Evolutionary conservation across 768 basidiomycete genomes (phyloP).

Genomic region (Lactifluus rugatus): DNA sequence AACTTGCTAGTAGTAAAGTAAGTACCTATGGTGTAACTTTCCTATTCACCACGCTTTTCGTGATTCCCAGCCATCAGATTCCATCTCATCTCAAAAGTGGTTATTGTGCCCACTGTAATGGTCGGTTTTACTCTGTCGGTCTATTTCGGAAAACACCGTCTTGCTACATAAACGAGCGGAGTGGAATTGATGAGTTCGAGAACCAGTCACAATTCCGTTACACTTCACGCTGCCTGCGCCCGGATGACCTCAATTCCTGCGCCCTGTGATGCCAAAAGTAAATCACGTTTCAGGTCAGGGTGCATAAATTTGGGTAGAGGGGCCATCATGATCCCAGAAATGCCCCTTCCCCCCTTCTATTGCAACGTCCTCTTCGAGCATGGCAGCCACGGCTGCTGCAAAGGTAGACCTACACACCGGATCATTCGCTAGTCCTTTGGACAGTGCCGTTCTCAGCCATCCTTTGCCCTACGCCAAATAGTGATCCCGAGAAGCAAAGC

Average conservation of each 20-base stretch:
- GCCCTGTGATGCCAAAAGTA: not conserved
- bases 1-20: not conserved
- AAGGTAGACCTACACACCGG: not conserved
- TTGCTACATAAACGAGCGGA: not conserved
- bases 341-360: not conserved
- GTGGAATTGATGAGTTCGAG: not conserved
- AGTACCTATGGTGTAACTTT: slow-evolving; percentile 2
- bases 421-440: not conserved
- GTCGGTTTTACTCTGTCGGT: not conserved
- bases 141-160: not conserved
- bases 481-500: not conserved
- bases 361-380: not conserved
- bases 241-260: not conserved
- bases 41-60: not conserved
- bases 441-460: not conserved
- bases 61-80: not conserved
- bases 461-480: not conserved
- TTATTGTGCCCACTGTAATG: not conserved
- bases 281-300: not conserved
- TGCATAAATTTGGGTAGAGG: not conserved
- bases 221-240: not conserved
- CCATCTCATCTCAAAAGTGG: no score
- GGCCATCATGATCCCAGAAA: not conserved
- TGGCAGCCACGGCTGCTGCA: not conserved
- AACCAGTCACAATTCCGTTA: not conserved